Base-by-base conservation (phyloP, 257 asterid genomes). In the Solanum acaule region DNA sequence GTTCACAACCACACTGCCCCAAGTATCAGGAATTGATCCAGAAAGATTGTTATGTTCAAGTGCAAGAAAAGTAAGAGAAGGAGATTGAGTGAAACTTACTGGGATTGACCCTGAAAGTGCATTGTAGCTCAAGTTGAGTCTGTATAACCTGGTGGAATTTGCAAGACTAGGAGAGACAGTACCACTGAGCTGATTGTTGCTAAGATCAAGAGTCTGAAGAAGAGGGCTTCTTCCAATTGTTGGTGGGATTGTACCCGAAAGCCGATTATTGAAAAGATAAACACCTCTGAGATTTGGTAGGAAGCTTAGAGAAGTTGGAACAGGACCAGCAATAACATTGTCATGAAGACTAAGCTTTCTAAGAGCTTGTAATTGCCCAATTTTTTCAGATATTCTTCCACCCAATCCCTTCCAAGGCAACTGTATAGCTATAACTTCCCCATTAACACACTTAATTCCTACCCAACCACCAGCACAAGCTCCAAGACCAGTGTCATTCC, bases 291-390 rank as follows among this genome's bases (percentile, higher is more conserved):
- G 96, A 70, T 94, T 93, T 1, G 90, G 95, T 22, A 97, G 96
- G 79, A 92, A 90, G 1, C 96, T 95, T 1, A 97, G 88, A 1
- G 96, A 90, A 0, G 90, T 49, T 1, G 99, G 99, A 18, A 97
- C 87, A 2, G 94, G 90, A 6, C 99, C 99, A 4, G 44, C 92
- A 29, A 96, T 88, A 83, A 49, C 84, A 86, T 96, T 96, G 88
- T 95, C 96, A 87, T 96, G 99, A 87, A 96, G 95, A 88, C 99
- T 96, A 44, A 96, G 87, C 38, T 92, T 95, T 10, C 99, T 92
- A 78, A 96, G 96, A n/a, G 96, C 90, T 67, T 89, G 94, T 18
- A 96, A 93, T 56, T 93, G 97, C 4, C 98, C 97, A 18, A 95
- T 92, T 79, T 89, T 92, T 29, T 95, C 98, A 3, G 98, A 94